Conservation (phyloP, 352 stramenopile genomes). For the Aphanomyces euteiches region DNA sequence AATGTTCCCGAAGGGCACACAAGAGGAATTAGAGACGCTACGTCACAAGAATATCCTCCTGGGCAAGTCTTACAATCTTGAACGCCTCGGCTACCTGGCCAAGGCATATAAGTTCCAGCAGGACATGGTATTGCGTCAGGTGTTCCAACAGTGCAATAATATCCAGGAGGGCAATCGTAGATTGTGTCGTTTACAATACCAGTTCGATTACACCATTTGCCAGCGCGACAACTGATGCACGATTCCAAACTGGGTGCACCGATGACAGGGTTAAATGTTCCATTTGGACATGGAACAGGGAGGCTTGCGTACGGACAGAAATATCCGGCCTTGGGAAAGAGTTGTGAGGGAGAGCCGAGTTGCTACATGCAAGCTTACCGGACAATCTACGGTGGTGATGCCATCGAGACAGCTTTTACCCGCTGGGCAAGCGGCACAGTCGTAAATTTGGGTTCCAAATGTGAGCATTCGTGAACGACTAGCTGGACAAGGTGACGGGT, state of each 20-base stretch:
- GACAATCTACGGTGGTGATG: slow-evolving; percentile 57
- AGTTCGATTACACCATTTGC: slow-evolving; percentile 71
- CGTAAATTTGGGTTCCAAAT: slow-evolving; percentile 46
- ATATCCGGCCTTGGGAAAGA: slow-evolving; percentile 36
- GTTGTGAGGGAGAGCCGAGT: background rate
- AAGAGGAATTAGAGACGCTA: slow-evolving; percentile 43
- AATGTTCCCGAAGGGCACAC: slow-evolving; percentile 56
- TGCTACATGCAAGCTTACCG: slow-evolving; percentile 31
- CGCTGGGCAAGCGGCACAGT: slow-evolving; percentile 72
- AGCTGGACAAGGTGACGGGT: slow-evolving; percentile 64
- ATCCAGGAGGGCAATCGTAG: slow-evolving; percentile 66
- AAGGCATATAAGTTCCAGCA: slow-evolving; percentile 43
- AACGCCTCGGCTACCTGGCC: slow-evolving; percentile 38
- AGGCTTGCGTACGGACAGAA: slow-evolving; percentile 52
- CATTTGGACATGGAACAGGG: slow-evolving; percentile 48
- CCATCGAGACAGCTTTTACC: slow-evolving; percentile 83
- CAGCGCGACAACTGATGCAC: slow-evolving; percentile 53
- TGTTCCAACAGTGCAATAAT: slow-evolving; percentile 61
- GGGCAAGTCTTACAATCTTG: slow-evolving; percentile 51
- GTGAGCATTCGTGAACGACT: slow-evolving; percentile 52
- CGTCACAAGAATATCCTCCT: slow-evolving; percentile 56
- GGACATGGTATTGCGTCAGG: slow-evolving; percentile 42
- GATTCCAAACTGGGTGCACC: slow-evolving; percentile 48
- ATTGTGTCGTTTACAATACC: slow-evolving; percentile 50
- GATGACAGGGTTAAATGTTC: slow-evolving; percentile 52